phyloP scores from a whole-genome alignment of 768 basidiomycete species.

The Naganishia antarctica region DNA sequence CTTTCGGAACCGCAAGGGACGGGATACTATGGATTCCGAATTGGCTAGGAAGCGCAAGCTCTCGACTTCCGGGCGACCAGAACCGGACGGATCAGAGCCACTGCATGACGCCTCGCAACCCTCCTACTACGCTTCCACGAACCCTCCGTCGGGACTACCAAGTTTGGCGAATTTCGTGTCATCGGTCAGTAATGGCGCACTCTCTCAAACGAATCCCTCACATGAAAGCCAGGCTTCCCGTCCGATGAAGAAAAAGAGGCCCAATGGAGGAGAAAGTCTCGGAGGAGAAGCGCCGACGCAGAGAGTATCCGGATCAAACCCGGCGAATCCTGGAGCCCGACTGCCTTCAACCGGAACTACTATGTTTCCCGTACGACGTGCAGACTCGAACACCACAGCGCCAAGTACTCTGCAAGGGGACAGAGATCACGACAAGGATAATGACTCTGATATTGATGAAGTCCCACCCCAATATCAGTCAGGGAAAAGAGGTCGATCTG shows the following conservation, averaged over 20 bases:
- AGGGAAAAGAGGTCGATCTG: constrained; percentile 10
- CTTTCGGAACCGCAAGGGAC: neutral
- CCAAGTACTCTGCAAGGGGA: neutral
- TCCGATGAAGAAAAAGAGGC: constrained; percentile 4
- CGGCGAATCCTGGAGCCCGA: neutral
- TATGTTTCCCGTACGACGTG: constrained; percentile 12
- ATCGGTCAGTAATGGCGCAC: neutral
- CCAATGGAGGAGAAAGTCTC: neutral
- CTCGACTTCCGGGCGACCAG: neutral
- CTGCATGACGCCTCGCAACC: neutral
- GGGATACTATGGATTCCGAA: constrained; percentile 5
- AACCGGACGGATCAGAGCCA: neutral
- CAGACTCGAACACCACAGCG: neutral
- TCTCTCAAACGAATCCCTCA: neutral
- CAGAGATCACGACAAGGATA: neutral
- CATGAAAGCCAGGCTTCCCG: neutral
- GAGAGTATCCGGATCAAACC: neutral
- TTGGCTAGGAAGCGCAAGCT: constrained; percentile 16
- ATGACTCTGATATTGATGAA: constrained; percentile 2
- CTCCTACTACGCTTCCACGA: constrained; percentile 1
- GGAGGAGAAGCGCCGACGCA: neutral
- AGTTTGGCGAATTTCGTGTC: constrained; percentile 15
- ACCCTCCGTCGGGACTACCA: constrained; percentile 3
- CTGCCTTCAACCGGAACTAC: neutral
- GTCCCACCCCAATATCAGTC: neutral